These are phyloP conservation scores for Suhomyces sp. DNA, from an alignment of 805 yeast genomes.

Conservation along the genomic window DNA sequence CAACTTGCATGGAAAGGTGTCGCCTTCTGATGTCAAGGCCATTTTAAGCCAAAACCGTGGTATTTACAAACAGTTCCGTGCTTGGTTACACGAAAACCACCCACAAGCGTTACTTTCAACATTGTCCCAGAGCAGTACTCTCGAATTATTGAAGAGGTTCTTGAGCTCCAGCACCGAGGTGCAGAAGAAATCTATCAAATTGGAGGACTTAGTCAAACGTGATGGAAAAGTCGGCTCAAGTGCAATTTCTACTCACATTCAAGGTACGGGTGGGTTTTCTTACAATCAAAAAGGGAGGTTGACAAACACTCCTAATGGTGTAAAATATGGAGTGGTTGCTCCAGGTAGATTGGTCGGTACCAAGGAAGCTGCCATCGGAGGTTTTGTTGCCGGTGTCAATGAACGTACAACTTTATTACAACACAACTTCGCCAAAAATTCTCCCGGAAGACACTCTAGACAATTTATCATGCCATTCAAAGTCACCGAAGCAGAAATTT, in stretches of 20 bases:
- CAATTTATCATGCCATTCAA: slow-evolving; percentile 46
- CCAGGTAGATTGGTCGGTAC: slow-evolving; percentile 66
- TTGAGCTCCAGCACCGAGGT: slow-evolving; percentile 23
- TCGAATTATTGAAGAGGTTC: slow-evolving; percentile 34
- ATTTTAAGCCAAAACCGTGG: slow-evolving; percentile 42
- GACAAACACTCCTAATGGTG: slow-evolving; percentile 69
- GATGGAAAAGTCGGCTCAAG: slow-evolving; percentile 12
- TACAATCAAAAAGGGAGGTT: slow-evolving; percentile 70
- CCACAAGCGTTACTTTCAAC: slow-evolving; percentile 37
- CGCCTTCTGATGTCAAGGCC: slow-evolving; percentile 27
- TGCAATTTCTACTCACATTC: slow-evolving; percentile 25
- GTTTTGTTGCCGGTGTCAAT: slow-evolving; percentile 41
- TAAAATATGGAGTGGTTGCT: slow-evolving; percentile 50
- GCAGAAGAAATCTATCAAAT: slow-evolving; percentile 18
- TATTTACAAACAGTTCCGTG: slow-evolving; percentile 52
- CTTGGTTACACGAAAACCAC: slow-evolving; percentile 52
- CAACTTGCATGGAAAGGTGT: slow-evolving; percentile 29
- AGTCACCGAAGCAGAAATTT: slow-evolving; percentile 36
- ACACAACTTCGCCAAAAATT: slow-evolving; percentile 31
- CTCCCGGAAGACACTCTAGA: slow-evolving; percentile 42
- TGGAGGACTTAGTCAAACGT: slow-evolving; percentile 25
- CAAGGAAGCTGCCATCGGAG: slow-evolving; percentile 60
- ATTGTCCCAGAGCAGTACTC: slow-evolving; percentile 21
- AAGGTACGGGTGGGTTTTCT: slow-evolving; percentile 77
- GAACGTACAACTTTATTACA: slow-evolving; percentile 35